Evolutionary conservation across 2,329 filamentous ascomycete species (phyloP).

Genomic region (Arthrobotrys entomopaga): DNA sequence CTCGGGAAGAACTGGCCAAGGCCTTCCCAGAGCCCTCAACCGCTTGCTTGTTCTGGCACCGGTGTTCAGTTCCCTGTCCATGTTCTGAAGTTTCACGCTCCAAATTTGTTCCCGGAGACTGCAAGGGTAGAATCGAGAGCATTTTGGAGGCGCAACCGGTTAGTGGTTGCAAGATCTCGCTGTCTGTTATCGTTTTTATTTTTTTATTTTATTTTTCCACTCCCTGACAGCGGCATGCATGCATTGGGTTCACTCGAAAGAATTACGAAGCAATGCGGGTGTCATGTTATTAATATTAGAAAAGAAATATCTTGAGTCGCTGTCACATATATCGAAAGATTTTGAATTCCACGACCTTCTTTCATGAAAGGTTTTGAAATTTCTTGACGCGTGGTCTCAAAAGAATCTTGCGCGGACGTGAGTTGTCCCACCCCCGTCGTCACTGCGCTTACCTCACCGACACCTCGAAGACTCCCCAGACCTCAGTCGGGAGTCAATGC

Average conservation of each 20-base stretch:
- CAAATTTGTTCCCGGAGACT: conserved; percentile 28
- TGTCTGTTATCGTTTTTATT: not conserved
- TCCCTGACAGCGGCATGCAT: not conserved
- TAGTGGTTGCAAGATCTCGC: not conserved
- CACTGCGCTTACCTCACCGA: conserved; percentile 47
- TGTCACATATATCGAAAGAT: not conserved
- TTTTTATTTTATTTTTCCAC: not conserved
- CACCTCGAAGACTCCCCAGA: not conserved
- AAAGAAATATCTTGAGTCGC: not conserved
- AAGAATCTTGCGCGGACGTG: conserved; percentile 13
- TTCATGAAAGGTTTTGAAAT: not conserved
- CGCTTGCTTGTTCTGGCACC: conserved; percentile 47
- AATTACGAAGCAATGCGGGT: not conserved
- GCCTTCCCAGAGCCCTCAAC: conserved; percentile 25
- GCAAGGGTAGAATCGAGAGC: conserved; percentile 21
- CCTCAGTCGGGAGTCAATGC: conserved; percentile 29
- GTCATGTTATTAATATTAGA: conserved; percentile 10
- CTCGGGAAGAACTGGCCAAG: conserved; percentile 38
- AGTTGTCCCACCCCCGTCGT: conserved; percentile 18
- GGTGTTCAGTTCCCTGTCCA: conserved; percentile 21
- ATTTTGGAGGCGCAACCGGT: conserved; percentile 28
- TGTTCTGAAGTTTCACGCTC: conserved; percentile 16
- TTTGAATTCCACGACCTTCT: no score
- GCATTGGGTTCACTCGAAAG: conserved; percentile 2
- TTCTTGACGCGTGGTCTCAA: conserved; percentile 34